Conservation (phyloP, 164 flowering plant species). For the Magnolia sinica region DNA sequence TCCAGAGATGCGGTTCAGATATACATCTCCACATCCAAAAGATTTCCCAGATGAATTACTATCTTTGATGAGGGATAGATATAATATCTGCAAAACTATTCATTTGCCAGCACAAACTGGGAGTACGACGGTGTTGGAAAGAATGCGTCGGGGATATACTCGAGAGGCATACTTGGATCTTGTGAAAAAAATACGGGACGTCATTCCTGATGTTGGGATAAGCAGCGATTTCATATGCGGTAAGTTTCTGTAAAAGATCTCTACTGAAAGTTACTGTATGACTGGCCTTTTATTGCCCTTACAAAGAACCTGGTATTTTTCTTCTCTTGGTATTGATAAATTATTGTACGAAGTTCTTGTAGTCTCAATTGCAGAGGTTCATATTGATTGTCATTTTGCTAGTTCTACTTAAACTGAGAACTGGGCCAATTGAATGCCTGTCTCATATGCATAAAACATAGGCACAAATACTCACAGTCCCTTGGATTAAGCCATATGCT, state of each 20-base stretch:
- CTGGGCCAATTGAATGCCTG: no score
- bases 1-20: constrained; percentile 96
- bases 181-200: constrained; percentile 68
- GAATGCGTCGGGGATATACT: constrained; percentile 91
- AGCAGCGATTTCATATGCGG: constrained; percentile 97
- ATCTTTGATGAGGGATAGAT: constrained; percentile 79
- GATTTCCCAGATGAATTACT: constrained; percentile 90
- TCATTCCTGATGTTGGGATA: constrained; percentile 81
- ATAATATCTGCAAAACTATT: constrained; percentile 81
- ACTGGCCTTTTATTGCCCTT: neutral
- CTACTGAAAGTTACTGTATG: neutral
- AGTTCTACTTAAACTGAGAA: no score
- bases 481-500: no score
- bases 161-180: constrained; percentile 91
- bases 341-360: no score
- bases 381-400: no score
- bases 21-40: constrained; percentile 97
- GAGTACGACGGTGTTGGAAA: constrained; percentile 72
- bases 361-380: no score
- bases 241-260: constrained; percentile 30
- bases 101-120: constrained; percentile 97
- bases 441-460: no score
- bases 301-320: neutral
- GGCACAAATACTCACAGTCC: no score
- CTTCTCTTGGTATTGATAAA: neutral